Evolutionary conservation across 331 rosid species (phyloP).

Genomic region (Quercus phellos): DNA sequence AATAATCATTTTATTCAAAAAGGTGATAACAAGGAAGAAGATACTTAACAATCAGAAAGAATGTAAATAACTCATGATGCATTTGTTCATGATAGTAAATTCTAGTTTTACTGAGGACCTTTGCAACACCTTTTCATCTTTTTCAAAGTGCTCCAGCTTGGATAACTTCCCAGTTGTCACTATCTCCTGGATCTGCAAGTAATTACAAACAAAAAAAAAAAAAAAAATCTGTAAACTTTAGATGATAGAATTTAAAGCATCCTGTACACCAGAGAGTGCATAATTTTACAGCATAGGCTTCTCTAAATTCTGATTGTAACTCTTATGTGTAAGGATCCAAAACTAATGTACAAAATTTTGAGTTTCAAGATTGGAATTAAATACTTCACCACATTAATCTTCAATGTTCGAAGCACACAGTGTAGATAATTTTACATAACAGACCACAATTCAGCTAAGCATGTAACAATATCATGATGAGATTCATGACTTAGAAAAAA

Average conservation of each 20-base stretch:
- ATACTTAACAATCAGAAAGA: background rate
- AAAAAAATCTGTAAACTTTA: constrained; percentile 20
- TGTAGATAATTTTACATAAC: background rate
- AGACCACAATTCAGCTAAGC: background rate
- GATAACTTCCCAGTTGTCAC: constrained; percentile 78
- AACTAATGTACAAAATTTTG: background rate
- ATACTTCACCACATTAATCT: background rate
- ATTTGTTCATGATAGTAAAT: background rate
- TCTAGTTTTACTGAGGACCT: constrained; percentile 11
- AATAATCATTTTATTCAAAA: background rate
- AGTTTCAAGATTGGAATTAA: background rate
- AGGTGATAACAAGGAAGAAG: background rate
- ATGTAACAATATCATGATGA: background rate
- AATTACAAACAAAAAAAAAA: constrained; percentile 14
- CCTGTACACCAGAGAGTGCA: background rate
- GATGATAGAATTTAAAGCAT: background rate
- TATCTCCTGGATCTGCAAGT: constrained; percentile 88
- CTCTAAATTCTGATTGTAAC: background rate
- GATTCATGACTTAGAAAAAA: background rate
- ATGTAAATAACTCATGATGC: background rate
- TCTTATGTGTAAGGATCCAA: background rate
- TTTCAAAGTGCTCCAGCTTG: constrained; percentile 83
- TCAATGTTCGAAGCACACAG: background rate
- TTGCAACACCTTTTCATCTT: constrained; percentile 76
- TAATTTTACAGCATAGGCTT: background rate